Evolutionary conservation across 768 basidiomycete genomes (phyloP).

Genomic region (Hemileccinum impolitum): DNA sequence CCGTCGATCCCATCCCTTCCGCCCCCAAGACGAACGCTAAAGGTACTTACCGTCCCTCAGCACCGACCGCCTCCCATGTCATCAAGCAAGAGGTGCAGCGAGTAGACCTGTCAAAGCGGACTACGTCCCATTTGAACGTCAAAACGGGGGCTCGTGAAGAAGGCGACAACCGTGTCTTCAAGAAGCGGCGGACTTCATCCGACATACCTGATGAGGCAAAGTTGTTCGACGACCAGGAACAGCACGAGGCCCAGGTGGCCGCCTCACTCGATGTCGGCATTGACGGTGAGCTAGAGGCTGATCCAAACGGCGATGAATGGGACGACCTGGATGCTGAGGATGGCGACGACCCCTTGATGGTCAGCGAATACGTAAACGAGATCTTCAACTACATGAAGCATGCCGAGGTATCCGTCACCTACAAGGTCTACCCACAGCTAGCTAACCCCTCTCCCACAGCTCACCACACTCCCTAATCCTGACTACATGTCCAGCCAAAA

Average conservation of each 20-base stretch:
- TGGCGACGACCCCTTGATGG: conserved; percentile 93
- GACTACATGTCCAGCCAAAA: conserved; percentile 83
- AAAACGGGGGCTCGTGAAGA: conserved; percentile 44
- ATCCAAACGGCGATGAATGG: conserved; percentile 69
- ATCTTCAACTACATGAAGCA: conserved; percentile 90
- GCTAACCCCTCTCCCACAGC: conserved; percentile 39
- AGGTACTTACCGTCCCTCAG: conserved; percentile 32
- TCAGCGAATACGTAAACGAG: conserved; percentile 92
- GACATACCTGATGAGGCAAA: conserved; percentile 45
- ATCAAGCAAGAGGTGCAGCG: conserved; percentile 30
- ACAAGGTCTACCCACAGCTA: too few species aligned
- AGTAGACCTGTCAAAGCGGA: conserved; percentile 26
- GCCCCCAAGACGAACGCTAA: conserved; percentile 3
- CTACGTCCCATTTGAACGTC: conserved; percentile 32
- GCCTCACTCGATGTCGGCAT: conserved; percentile 38
- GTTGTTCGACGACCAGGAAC: conserved; percentile 43
- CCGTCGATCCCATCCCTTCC: conserved; percentile 42
- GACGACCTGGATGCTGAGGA: conserved; percentile 92
- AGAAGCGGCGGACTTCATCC: conserved; percentile 76
- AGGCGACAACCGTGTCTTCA: conserved; percentile 58
- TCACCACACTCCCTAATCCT: conserved; percentile 74
- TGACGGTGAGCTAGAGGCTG: conserved; percentile 57
- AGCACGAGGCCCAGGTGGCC: conserved; percentile 32
- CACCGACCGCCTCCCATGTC: conserved; percentile 10
- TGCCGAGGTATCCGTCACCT: conserved; percentile 59